Percentiles rank a stretch among this genome's conserved stretches.
phyloP scores from a whole-genome alignment of 192 early-diverging fungal genomes.

The Funneliformis mosseae region DNA sequence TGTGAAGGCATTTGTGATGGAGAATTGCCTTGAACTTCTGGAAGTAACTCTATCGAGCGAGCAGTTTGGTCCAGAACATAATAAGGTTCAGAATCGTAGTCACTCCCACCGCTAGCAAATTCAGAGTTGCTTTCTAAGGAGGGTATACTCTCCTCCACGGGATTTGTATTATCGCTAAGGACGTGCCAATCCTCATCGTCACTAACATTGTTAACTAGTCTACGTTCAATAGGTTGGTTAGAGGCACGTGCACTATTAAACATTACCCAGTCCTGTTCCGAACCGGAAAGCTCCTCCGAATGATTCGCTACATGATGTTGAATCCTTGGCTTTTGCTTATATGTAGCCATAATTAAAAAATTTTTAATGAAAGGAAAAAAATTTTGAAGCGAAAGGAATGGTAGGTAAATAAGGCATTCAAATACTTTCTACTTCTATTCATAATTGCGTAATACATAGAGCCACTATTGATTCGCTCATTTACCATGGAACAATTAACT shows the following conservation, averaged over 20 bases:
- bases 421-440: too few relatives aligned
- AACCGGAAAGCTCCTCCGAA: neutral
- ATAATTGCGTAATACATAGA: too few relatives aligned
- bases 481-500: too few relatives aligned
- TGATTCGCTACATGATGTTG: neutral
- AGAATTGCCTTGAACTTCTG: neutral
- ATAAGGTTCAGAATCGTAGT: neutral
- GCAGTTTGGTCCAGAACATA: neutral
- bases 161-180: constrained; percentile 14
- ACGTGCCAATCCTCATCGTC: constrained; percentile 24
- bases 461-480: too few relatives aligned
- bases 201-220: neutral
- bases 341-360: neutral
- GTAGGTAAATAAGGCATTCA: too few relatives aligned
- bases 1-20: constrained; percentile 7
- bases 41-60: neutral
- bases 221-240: neutral
- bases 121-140: constrained; percentile 12
- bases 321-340: neutral
- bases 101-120: neutral
- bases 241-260: neutral
- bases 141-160: neutral
- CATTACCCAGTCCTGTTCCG: neutral
- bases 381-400: too few relatives aligned
- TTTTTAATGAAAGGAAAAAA: too few relatives aligned